phyloP scores from a whole-genome alignment of 2,329 filamentous ascomycete genomes.

The Curvularia spicifera region DNA sequence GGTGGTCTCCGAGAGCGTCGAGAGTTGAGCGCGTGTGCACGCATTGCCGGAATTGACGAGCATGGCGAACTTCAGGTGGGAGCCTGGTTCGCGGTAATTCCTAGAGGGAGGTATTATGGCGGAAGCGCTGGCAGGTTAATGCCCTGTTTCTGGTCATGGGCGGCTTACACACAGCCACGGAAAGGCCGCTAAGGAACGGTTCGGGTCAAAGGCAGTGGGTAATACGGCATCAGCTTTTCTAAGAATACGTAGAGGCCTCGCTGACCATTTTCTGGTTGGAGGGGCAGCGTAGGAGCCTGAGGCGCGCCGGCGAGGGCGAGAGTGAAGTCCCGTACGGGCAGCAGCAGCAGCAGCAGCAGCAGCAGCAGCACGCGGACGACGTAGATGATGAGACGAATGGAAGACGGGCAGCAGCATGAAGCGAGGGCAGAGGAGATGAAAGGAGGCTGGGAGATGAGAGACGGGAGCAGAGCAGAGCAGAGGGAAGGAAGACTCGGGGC shows the following conservation, averaged over 20 bases:
- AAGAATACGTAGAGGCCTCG: slow-evolving; percentile 41
- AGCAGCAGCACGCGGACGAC: background rate
- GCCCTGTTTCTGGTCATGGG: slow-evolving; percentile 31
- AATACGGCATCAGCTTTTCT: slow-evolving; percentile 46
- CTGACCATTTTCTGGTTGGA: slow-evolving; percentile 22
- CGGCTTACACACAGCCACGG: slow-evolving; percentile 47
- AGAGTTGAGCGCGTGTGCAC: slow-evolving; percentile 3
- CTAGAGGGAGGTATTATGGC: slow-evolving; percentile 24
- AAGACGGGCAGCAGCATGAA: background rate
- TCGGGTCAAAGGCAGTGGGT: slow-evolving; percentile 33
- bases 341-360: background rate
- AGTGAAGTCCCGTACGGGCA: background rate
- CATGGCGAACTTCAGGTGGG: slow-evolving; percentile 2
- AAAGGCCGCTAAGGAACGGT: slow-evolving; percentile 30
- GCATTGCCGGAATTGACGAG: slow-evolving; percentile 4
- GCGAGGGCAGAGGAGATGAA: background rate
- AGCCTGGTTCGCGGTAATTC: background rate
- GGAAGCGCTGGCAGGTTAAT: slow-evolving; percentile 25
- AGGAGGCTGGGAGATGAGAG: background rate
- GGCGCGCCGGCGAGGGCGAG: slow-evolving; percentile 17
- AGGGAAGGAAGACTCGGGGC: background rate
- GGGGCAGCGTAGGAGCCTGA: slow-evolving; percentile 7
- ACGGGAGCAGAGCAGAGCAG: background rate
- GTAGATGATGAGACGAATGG: background rate
- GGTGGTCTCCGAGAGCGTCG: slow-evolving; percentile 1